Percentiles rank a stretch among this genome's conserved stretches.
These are phyloP conservation scores for Solanum chiquidenum DNA, from an alignment of 257 asterid genomes.

Conservation along the genomic window DNA sequence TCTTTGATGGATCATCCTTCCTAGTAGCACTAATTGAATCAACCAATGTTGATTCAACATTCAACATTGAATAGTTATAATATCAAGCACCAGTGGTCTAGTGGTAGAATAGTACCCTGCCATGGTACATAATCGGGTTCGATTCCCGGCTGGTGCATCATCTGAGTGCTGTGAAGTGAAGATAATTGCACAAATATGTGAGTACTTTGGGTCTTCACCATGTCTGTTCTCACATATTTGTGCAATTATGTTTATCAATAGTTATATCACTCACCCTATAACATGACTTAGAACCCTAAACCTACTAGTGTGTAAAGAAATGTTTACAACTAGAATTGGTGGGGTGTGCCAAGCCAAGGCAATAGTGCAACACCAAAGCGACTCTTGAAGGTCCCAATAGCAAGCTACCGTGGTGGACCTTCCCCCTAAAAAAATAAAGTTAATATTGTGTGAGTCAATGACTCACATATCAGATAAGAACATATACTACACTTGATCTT, in stretches of 20 bases:
- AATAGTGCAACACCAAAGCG: not conserved
- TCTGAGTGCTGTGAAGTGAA: too few relatives aligned
- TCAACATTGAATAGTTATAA: too few relatives aligned
- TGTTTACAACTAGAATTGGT: not conserved
- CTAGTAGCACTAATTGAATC: not conserved
- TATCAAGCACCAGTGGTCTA: constrained; percentile 65
- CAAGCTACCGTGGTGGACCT: not conserved
- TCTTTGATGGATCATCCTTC: not conserved
- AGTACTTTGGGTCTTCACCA: too few relatives aligned
- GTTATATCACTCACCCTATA: too few relatives aligned
- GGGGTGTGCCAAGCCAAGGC: not conserved
- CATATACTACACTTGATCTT: constrained; percentile 33
- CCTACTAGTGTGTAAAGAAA: too few relatives aligned
- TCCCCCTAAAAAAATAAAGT: not conserved
- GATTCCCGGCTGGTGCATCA: constrained; percentile 72
- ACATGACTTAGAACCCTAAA: too few relatives aligned
- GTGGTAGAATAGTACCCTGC: constrained; percentile 87
- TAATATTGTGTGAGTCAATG: not conserved
- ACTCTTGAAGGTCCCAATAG: not conserved
- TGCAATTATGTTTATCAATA: too few relatives aligned
- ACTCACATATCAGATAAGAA: constrained; percentile 24
- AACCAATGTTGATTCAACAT: too few relatives aligned
- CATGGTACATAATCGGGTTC: constrained; percentile 80
- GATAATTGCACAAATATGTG: too few relatives aligned
- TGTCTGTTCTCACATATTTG: too few relatives aligned